These are phyloP conservation scores for Pestalotiopsis sp. DNA, from an alignment of 2,329 filamentous ascomycete species.

Conservation along the genomic window DNA sequence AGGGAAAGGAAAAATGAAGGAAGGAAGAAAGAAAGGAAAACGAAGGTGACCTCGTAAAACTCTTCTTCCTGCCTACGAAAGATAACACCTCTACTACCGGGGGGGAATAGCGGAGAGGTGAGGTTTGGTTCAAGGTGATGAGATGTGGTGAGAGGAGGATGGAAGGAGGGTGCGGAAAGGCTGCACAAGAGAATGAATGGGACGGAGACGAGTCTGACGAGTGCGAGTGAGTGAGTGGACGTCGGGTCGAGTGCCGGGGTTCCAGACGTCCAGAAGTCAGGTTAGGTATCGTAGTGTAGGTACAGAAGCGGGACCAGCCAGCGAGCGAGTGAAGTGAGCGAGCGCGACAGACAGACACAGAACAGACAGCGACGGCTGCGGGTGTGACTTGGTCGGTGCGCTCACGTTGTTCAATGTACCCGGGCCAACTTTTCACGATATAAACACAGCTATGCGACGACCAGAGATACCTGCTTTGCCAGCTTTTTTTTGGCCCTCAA, in stretches of 20 bases:
- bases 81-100: slow-evolving; percentile 10
- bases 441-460: no score
- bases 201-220: neutral
- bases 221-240: neutral
- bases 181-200: slow-evolving; percentile 3
- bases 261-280: neutral
- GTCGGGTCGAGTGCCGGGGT: slow-evolving; percentile 1
- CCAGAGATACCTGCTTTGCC: neutral
- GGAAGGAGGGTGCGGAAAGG: slow-evolving; percentile 3
- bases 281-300: neutral
- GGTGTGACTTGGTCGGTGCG: neutral
- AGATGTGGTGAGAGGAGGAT: slow-evolving; percentile 12
- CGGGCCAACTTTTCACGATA: no score
- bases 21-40: slow-evolving; percentile 17
- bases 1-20: slow-evolving; percentile 20
- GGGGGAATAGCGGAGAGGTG: slow-evolving; percentile 9
- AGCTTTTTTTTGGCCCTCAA: neutral
- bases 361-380: neutral
- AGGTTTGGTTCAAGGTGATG: slow-evolving; percentile 6
- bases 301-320: neutral
- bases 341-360: neutral
- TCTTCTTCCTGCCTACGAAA: slow-evolving; percentile 18
- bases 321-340: neutral
- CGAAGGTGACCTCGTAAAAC: slow-evolving; percentile 17
- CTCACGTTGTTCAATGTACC: neutral